These are phyloP conservation scores for Drechslerella coelobrocha DNA, from an alignment of 2,329 filamentous ascomycete genomes.

Conservation along the genomic window DNA sequence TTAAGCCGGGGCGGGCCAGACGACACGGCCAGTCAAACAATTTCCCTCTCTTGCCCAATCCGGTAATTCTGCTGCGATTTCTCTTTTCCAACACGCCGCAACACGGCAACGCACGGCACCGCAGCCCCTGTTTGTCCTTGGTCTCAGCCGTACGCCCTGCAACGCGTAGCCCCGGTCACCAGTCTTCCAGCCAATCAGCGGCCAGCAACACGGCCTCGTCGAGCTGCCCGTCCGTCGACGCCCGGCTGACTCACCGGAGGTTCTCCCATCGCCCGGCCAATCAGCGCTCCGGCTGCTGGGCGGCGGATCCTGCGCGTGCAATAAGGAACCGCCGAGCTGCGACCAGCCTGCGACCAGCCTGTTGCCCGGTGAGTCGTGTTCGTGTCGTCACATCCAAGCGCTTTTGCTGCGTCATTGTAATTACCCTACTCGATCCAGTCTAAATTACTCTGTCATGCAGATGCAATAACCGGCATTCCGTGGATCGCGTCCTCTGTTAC, in stretches of 20 bases:
- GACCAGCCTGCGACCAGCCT: not conserved
- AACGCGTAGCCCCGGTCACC: not conserved
- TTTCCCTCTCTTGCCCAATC: constrained; percentile 23
- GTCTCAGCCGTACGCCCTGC: constrained; percentile 1
- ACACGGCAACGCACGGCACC: not conserved
- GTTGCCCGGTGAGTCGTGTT: not conserved
- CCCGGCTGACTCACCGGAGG: not conserved
- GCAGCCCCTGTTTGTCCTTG: not conserved
- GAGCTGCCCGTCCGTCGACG: not conserved
- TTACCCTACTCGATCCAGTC: not conserved
- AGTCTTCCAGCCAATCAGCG: not conserved
- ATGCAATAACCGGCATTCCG: not conserved
- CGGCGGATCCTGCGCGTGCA: not conserved
- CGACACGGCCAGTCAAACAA: constrained; percentile 37
- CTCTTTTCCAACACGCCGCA: constrained; percentile 7
- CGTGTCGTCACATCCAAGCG: not conserved
- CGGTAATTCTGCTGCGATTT: constrained; percentile 15
- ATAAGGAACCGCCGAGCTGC: too few species aligned
- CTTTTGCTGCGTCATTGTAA: not conserved
- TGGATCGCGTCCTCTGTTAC: not conserved
- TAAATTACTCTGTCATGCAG: not conserved
- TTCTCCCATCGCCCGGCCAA: constrained; percentile 18
- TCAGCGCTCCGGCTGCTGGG: constrained; percentile 3
- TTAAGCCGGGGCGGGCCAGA: constrained; percentile 31
- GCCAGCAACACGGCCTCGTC: not conserved